phyloP scores from a whole-genome alignment of 225 moss, liverwort and hornwort species.

The Climacium dendroides region DNA sequence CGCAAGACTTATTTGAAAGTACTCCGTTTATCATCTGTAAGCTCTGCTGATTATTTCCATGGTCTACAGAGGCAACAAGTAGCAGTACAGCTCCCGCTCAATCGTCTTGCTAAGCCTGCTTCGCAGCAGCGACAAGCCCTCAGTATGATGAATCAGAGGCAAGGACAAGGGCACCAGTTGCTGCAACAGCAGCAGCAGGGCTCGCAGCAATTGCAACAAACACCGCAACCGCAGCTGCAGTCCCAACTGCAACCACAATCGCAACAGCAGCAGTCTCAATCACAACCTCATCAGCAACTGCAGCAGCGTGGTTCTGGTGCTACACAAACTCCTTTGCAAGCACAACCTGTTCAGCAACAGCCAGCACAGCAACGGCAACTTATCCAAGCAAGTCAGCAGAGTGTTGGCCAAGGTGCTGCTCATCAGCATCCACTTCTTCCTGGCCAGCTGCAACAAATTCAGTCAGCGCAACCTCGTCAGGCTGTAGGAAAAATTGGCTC shows the following conservation, averaged over 20 bases:
- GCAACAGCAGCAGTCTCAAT: slow-evolving; percentile 17
- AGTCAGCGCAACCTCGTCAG: slow-evolving; percentile 25
- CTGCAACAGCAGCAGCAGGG: slow-evolving; percentile 9
- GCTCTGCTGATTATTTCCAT: not conserved
- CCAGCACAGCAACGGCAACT: slow-evolving; percentile 21
- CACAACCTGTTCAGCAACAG: slow-evolving; percentile 35
- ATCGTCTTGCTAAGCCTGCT: slow-evolving; percentile 35
- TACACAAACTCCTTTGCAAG: slow-evolving; percentile 24
- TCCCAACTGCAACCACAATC: slow-evolving; percentile 1
- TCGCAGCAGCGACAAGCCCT: slow-evolving; percentile 40
- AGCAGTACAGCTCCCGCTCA: slow-evolving; percentile 36
- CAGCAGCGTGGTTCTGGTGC: slow-evolving; percentile 10
- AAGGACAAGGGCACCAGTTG: slow-evolving; percentile 37
- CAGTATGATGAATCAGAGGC: slow-evolving; percentile 38
- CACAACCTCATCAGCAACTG: slow-evolving; percentile 21
- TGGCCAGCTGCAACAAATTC: slow-evolving; percentile 22
- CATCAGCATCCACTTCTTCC: slow-evolving; percentile 13
- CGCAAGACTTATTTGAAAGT: not conserved
- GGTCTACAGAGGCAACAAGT: slow-evolving; percentile 46
- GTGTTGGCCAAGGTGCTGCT: not conserved
- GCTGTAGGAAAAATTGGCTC: slow-evolving; percentile 32
- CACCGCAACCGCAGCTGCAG: not conserved
- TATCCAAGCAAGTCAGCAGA: slow-evolving; percentile 17
- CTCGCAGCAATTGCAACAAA: slow-evolving; percentile 12
- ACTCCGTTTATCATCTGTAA: not conserved